Evolutionary conservation across 495 filamentous ascomycete genomes (phyloP).

Genomic region (Platismatia glauca): DNA sequence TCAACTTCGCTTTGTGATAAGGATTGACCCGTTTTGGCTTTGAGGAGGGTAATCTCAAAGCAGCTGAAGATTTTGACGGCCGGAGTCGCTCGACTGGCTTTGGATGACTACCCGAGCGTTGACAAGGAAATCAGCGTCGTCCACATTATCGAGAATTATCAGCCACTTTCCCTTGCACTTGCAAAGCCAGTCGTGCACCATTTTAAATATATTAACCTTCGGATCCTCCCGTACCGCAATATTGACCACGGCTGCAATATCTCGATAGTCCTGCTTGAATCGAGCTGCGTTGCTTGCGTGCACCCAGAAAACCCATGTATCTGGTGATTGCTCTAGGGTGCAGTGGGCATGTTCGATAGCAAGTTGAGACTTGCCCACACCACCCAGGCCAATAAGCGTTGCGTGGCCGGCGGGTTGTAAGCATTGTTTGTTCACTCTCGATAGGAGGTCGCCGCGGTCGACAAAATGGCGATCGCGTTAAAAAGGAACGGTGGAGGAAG

Average conservation of each 20-base stretch:
- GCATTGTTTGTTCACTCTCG: too few species aligned
- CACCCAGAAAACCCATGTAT: constrained; percentile 45
- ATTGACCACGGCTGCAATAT: constrained; percentile 33
- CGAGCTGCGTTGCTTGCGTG: too few species aligned
- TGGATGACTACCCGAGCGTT: constrained; percentile 12
- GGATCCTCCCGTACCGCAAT: constrained; percentile 32
- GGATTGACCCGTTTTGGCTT: constrained; percentile 28
- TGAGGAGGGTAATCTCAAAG: constrained; percentile 33
- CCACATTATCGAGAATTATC: constrained; percentile 41
- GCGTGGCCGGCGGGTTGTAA: too few species aligned
- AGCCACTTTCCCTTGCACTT: constrained; percentile 33
- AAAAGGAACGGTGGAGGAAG: too few species aligned
- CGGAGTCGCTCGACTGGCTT: background rate
- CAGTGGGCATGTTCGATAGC: constrained; percentile 36
- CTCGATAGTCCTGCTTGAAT: constrained; percentile 34
- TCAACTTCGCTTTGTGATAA: constrained; percentile 35
- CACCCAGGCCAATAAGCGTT: too few species aligned
- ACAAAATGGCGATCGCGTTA: too few species aligned
- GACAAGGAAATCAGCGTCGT: constrained; percentile 29
- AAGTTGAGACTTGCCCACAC: constrained; percentile 20
- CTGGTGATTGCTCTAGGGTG: constrained; percentile 28
- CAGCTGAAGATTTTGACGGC: background rate
- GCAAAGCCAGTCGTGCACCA: constrained; percentile 34
- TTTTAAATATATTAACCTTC: constrained; percentile 34
- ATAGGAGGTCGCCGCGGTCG: too few species aligned